phyloP scores from a whole-genome alignment of 1,284 basidiomycete genomes.

The Spongiforma sp. region DNA sequence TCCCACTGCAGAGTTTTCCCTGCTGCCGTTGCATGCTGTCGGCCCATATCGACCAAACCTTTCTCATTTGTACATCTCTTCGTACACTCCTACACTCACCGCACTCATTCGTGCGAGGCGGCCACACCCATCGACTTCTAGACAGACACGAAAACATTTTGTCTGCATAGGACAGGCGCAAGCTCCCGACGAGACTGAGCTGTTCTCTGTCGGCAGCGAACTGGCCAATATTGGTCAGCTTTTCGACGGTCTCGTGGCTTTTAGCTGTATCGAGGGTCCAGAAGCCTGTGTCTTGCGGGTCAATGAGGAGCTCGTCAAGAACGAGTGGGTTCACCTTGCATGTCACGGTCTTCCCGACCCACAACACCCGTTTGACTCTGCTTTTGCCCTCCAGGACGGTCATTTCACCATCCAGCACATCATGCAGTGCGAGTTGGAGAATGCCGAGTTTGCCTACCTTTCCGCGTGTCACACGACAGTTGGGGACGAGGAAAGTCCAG shows the following conservation, averaged over 20 bases:
- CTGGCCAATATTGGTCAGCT: background rate
- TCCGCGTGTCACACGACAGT: no score
- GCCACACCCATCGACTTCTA: background rate
- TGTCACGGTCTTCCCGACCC: constrained; percentile 17
- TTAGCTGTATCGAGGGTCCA: background rate
- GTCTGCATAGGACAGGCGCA: background rate
- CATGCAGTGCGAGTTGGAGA: no score
- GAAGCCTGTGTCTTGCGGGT: background rate
- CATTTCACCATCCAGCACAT: no score
- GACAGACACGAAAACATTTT: background rate
- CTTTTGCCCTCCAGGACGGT: constrained; percentile 28
- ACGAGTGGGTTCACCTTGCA: constrained; percentile 10
- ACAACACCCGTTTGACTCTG: constrained; percentile 24
- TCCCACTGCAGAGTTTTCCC: no score
- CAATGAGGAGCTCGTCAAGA: constrained; percentile 3
- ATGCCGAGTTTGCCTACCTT: no score
- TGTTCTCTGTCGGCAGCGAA: background rate
- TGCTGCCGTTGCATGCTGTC: no score
- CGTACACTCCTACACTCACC: no score
- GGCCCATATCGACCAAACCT: no score
- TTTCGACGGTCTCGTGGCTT: background rate
- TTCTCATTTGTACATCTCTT: no score
- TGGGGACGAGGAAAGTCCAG: no score
- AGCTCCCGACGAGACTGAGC: background rate
- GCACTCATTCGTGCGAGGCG: no score